These are phyloP conservation scores for Gossypium davidsonii DNA, from an alignment of 441 rosid genomes.

Conservation along the genomic window DNA sequence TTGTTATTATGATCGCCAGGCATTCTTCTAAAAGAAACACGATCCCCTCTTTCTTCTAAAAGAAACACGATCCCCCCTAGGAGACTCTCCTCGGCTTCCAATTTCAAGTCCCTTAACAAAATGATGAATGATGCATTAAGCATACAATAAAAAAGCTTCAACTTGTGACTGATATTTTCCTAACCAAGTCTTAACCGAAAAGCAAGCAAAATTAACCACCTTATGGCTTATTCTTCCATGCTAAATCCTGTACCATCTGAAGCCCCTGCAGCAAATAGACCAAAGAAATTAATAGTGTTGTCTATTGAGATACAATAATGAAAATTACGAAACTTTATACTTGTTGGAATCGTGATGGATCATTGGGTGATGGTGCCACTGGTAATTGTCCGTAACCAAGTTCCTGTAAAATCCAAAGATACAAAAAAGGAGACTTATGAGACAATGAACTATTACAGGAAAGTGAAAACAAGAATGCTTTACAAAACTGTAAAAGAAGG, in stretches of 20 bases:
- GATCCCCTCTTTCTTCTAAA: neutral
- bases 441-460: neutral
- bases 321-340: constrained; percentile 26
- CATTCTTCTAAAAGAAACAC: neutral
- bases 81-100: neutral
- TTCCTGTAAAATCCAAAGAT: constrained; percentile 40
- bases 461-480: neutral
- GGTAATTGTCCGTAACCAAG: constrained; percentile 51
- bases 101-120: constrained; percentile 26
- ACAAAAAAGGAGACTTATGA: neutral
- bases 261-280: constrained; percentile 36
- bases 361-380: constrained; percentile 37
- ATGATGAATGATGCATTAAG: neutral
- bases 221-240: constrained; percentile 76
- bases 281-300: constrained; percentile 11
- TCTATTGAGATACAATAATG: neutral
- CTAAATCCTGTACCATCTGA: constrained; percentile 56
- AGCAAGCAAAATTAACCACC: constrained; percentile 31
- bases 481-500: neutral
- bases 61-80: neutral
- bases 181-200: neutral
- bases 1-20: neutral
- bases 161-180: neutral
- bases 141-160: neutral
- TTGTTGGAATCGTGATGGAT: constrained; percentile 59